phyloP scores from a whole-genome alignment of 1,284 basidiomycete genomes.

The Ustilago esculenta region DNA sequence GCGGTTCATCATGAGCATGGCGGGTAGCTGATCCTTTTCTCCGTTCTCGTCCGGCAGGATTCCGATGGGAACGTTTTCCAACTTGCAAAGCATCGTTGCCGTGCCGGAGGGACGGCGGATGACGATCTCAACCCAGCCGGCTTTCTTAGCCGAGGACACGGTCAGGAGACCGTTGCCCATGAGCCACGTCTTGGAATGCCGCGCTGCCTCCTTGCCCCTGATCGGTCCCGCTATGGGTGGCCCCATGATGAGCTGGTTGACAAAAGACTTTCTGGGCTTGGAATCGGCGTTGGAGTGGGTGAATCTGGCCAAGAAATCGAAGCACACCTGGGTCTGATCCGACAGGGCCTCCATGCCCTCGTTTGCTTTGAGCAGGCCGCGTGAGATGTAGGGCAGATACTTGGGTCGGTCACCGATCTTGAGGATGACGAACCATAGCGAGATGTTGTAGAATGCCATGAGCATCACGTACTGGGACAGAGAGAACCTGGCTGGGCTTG shows the following conservation, averaged over 20 bases:
- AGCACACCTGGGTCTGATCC: slow-evolving; percentile 92
- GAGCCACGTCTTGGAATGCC: slow-evolving; percentile 79
- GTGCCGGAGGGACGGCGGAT: slow-evolving; percentile 89
- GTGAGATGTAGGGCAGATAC: slow-evolving; percentile 86
- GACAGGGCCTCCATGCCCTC: slow-evolving; percentile 80
- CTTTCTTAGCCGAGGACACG: slow-evolving; percentile 77
- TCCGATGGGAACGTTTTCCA: slow-evolving; percentile 78
- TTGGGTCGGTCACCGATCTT: slow-evolving; percentile 83
- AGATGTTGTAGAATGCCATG: slow-evolving; percentile 91
- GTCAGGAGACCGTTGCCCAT: slow-evolving; percentile 87
- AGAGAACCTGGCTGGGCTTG: slow-evolving; percentile 74
- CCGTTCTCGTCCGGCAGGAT: slow-evolving; percentile 61
- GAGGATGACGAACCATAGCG: slow-evolving; percentile 93
- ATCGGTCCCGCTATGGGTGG: slow-evolving; percentile 52
- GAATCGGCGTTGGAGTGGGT: slow-evolving; percentile 94
- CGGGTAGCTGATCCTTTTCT: slow-evolving; percentile 77
- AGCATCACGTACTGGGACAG: slow-evolving; percentile 94
- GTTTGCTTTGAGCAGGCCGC: slow-evolving; percentile 87
- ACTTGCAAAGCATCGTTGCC: slow-evolving; percentile 81
- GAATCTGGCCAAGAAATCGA: slow-evolving; percentile 96
- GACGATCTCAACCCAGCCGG: slow-evolving; percentile 89
- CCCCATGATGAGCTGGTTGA: slow-evolving; percentile 74
- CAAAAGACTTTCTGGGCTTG: slow-evolving; percentile 81
- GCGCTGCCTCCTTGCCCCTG: slow-evolving; percentile 57
- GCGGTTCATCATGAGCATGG: slow-evolving; percentile 78